Percentiles rank a stretch among this genome's conserved stretches.
phyloP scores from a whole-genome alignment of 768 basidiomycete species.

The Amanita pseudoporphyria region DNA sequence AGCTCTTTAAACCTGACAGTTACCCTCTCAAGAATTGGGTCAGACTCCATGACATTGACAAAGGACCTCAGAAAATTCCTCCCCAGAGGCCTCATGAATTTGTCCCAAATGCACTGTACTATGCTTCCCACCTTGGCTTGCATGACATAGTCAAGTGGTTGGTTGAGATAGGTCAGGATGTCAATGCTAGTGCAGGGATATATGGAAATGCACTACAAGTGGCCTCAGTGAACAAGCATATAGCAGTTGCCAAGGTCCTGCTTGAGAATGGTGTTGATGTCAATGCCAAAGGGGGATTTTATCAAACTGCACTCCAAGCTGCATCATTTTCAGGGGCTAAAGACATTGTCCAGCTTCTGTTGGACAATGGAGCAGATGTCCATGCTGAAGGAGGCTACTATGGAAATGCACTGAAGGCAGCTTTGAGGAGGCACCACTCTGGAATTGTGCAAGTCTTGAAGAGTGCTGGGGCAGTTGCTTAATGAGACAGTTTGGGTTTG shows the following conservation, averaged over 20 bases:
- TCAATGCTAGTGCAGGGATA: neutral
- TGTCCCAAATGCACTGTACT: neutral
- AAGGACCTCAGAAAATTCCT: neutral
- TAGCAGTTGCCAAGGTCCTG: neutral
- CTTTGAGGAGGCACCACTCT: neutral
- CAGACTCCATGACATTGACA: neutral
- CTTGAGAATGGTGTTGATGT: constrained; percentile 2
- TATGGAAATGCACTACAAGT: neutral
- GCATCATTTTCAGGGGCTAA: neutral
- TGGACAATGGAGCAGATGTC: constrained; percentile 1
- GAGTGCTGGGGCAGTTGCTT: neutral
- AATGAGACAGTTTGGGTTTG: neutral
- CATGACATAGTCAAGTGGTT: neutral
- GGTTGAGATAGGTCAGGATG: neutral
- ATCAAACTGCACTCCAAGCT: neutral
- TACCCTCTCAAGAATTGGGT: neutral
- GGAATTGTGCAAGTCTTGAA: neutral
- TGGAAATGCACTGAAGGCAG: constrained; percentile 1
- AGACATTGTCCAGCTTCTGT: neutral
- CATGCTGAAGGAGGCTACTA: constrained; percentile 2
- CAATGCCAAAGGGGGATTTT: neutral
- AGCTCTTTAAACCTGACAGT: neutral
- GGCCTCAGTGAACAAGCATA: neutral
- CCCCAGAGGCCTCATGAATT: neutral
- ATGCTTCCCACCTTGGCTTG: constrained; percentile 2